These are phyloP conservation scores for Psilocybe tampanensis DNA, from an alignment of 768 basidiomycete genomes.

Conservation along the genomic window DNA sequence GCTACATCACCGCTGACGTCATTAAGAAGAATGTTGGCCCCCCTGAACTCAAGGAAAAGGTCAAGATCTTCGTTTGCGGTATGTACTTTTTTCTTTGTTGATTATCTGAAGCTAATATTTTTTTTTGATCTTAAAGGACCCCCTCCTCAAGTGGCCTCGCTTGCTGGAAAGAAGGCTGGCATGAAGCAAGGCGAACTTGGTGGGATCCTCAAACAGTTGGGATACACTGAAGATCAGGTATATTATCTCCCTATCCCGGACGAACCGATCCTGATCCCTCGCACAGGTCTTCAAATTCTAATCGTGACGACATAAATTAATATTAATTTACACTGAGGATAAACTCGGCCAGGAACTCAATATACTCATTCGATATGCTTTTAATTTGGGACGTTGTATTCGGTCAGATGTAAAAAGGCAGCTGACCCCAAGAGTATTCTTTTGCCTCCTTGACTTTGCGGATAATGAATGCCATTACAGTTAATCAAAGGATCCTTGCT, in stretches of 20 bases:
- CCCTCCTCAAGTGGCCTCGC: conserved; percentile 84
- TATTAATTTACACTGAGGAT: neutral
- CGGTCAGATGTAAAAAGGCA: too few relatives aligned
- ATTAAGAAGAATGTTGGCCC: conserved; percentile 75
- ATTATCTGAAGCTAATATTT: neutral
- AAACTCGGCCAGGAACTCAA: too few relatives aligned
- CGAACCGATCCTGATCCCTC: neutral
- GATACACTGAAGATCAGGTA: conserved; percentile 87
- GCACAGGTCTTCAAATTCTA: conserved; percentile 33
- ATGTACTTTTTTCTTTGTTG: conserved; percentile 26
- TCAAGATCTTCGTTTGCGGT: conserved; percentile 92
- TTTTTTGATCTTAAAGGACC: conserved; percentile 50
- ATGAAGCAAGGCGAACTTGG: conserved; percentile 82
- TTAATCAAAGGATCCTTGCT: too few relatives aligned
- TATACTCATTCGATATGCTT: too few relatives aligned
- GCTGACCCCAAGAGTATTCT: too few relatives aligned
- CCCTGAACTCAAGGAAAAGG: conserved; percentile 67
- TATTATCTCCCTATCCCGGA: neutral
- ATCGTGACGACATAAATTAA: neutral
- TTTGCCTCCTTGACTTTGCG: too few relatives aligned
- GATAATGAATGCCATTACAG: too few relatives aligned
- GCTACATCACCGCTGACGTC: conserved; percentile 74
- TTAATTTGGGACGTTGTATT: too few relatives aligned
- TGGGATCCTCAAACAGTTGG: conserved; percentile 85
- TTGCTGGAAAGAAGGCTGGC: conserved; percentile 89